Percentiles rank a stretch among this genome's conserved stretches.
Evolutionary conservation across 2,329 filamentous ascomycete genomes (phyloP).

Genomic region (Ceratocystiopsis minuta): DNA sequence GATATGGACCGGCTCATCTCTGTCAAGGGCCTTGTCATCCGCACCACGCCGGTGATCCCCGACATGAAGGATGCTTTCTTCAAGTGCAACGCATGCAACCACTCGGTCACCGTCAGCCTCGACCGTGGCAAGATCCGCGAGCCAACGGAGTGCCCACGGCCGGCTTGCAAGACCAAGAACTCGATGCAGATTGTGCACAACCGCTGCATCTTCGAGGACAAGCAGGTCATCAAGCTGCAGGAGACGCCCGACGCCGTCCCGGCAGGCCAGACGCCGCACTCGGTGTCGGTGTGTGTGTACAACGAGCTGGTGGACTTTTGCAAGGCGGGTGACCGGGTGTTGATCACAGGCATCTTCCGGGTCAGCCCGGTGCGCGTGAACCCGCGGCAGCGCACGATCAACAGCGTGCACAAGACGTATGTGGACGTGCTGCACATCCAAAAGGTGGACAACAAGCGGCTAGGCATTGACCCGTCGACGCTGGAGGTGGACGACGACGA

Average conservation of each 20-base stretch:
- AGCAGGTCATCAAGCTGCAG: constrained; percentile 96
- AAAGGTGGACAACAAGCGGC: constrained; percentile 86
- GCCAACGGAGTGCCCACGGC: constrained; percentile 73
- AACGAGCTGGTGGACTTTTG: constrained; percentile 95
- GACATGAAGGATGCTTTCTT: constrained; percentile 99
- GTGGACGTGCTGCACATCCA: constrained; percentile 91
- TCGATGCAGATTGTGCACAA: constrained; percentile 99
- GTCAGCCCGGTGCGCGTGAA: constrained; percentile 89
- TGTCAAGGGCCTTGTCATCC: constrained; percentile 90
- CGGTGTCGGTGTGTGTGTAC: constrained; percentile 88
- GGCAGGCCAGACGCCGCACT: constrained; percentile 91
- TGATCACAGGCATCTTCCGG: constrained; percentile 93
- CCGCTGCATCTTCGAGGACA: constrained; percentile 83
- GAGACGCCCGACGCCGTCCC: constrained; percentile 92
- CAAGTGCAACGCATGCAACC: constrained; percentile 82
- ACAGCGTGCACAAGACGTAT: constrained; percentile 95
- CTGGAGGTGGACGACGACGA: constrained; percentile 54
- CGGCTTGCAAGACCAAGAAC: constrained; percentile 67
- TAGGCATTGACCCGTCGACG: constrained; percentile 81
- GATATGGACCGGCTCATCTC: constrained; percentile 94
- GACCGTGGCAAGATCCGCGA: constrained; percentile 94
- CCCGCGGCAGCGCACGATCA: constrained; percentile 77
- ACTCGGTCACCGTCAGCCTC: constrained; percentile 77
- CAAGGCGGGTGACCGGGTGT: constrained; percentile 90
- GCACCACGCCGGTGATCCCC: constrained; percentile 87